A percentile compares a stretch with the other conserved stretches of the same genome.
phyloP scores from a whole-genome alignment of 768 basidiomycete species.

The Russula vinacea region DNA sequence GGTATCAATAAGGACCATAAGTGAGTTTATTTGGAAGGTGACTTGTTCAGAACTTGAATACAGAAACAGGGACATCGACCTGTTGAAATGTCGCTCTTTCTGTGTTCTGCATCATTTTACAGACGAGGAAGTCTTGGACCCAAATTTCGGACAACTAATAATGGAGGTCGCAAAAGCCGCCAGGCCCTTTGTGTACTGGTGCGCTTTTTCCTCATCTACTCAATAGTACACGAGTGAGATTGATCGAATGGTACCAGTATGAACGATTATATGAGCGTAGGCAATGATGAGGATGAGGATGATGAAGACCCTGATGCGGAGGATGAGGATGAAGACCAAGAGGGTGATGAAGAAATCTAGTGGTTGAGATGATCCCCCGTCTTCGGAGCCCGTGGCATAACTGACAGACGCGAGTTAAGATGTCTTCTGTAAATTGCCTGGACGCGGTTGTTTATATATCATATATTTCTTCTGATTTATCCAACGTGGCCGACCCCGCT shows the following conservation, averaged over 20 bases:
- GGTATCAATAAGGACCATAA: slow-evolving; percentile 80
- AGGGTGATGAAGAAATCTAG: slow-evolving; percentile 1
- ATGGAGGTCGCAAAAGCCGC: slow-evolving; percentile 39
- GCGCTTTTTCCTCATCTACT: background rate
- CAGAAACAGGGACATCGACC: slow-evolving; percentile 73
- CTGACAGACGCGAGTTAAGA: background rate
- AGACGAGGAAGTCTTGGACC: slow-evolving; percentile 44
- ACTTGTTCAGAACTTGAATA: slow-evolving; percentile 2
- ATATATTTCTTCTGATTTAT: background rate
- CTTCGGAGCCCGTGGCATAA: background rate
- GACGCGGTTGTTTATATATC: slow-evolving; percentile 7
- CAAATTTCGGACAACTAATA: slow-evolving; percentile 42
- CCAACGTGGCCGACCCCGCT: background rate
- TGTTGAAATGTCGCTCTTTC: slow-evolving; percentile 80
- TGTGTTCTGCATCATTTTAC: slow-evolving; percentile 54
- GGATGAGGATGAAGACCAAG: slow-evolving; percentile 12
- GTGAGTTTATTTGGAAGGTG: slow-evolving; percentile 40
- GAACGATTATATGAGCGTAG: slow-evolving; percentile 30
- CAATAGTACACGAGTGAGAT: background rate
- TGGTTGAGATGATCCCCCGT: background rate
- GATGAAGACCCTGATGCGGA: slow-evolving; percentile 13
- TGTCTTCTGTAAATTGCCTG: background rate
- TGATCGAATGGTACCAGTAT: slow-evolving; percentile 17
- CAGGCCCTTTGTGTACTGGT: slow-evolving; percentile 42
- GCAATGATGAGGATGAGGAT: slow-evolving; percentile 21